A percentile compares a stretch with the other conserved stretches of the same genome.
Conservation (phyloP, 169 alveolate species). For the Cystoisospora suis region DNA sequence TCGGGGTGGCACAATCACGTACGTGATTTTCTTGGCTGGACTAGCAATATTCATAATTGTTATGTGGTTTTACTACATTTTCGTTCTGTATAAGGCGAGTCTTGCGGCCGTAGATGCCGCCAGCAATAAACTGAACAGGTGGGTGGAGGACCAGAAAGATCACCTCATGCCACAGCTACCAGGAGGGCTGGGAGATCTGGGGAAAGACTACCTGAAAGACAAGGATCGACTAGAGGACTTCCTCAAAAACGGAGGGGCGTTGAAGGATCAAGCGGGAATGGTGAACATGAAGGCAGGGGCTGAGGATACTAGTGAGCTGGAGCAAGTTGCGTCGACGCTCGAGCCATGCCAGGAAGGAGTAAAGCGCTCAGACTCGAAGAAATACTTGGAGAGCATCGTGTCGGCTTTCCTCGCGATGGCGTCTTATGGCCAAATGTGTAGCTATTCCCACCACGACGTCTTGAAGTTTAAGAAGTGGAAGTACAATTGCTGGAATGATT, state of each 20-base stretch:
- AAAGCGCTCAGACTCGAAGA: neutral
- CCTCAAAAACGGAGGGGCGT: neutral
- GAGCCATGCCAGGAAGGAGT: neutral
- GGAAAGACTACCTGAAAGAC: too few species aligned
- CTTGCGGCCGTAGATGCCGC: neutral
- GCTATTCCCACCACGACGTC: neutral
- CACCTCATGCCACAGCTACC: neutral
- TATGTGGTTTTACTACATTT: neutral
- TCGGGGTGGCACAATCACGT: neutral
- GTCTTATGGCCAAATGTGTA: slow-evolving; percentile 6
- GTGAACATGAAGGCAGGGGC: neutral
- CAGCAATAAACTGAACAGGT: neutral
- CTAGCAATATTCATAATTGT: neutral
- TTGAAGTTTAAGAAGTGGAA: neutral
- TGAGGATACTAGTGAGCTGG: neutral
- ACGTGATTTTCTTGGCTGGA: neutral
- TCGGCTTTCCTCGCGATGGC: slow-evolving; percentile 1
- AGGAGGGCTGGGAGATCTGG: neutral
- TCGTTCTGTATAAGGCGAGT: neutral
- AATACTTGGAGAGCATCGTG: neutral
- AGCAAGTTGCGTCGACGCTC: neutral
- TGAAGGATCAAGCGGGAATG: neutral
- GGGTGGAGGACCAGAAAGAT: slow-evolving; percentile 2
- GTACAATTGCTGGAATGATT: neutral
- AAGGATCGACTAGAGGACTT: too few species aligned